These are phyloP conservation scores for Ganoderma leucocontextum DNA, from an alignment of 1,284 basidiomycete genomes.

Conservation along the genomic window DNA sequence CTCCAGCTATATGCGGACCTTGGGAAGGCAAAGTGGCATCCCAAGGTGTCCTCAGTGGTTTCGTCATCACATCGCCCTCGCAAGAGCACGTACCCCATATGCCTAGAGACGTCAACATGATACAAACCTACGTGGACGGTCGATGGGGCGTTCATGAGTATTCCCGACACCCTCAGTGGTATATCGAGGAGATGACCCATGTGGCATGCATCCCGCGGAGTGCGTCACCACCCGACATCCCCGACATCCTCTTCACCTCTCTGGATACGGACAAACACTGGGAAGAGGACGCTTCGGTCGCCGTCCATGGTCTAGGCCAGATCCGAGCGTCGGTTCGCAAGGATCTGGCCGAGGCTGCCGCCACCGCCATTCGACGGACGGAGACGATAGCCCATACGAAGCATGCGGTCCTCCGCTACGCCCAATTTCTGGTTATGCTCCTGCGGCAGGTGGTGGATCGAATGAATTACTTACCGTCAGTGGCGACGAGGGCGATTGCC, in stretches of 20 bases:
- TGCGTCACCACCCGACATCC: neutral
- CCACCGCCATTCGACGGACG: neutral
- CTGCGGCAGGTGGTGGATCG: neutral
- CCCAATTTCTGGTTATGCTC: neutral
- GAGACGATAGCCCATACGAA: too few relatives aligned
- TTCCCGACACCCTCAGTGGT: neutral
- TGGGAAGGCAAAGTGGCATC: neutral
- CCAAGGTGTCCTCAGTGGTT: neutral
- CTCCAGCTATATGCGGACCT: neutral
- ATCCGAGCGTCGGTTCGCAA: neutral
- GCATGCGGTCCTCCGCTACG: neutral
- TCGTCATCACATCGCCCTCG: neutral
- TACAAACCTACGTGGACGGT: conserved; percentile 27
- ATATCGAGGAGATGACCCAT: neutral
- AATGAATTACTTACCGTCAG: neutral
- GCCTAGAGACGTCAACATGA: conserved; percentile 14
- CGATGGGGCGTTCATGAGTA: conserved; percentile 23
- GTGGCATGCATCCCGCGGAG: neutral
- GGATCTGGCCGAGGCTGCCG: neutral
- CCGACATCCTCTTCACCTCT: neutral
- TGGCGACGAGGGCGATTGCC: neutral
- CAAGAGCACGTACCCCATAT: neutral
- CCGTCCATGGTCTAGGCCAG: neutral
- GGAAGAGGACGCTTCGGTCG: neutral
- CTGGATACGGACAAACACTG: neutral